These are phyloP conservation scores for Clathrus columnatus DNA, from an alignment of 768 basidiomycete species.

Conservation along the genomic window DNA sequence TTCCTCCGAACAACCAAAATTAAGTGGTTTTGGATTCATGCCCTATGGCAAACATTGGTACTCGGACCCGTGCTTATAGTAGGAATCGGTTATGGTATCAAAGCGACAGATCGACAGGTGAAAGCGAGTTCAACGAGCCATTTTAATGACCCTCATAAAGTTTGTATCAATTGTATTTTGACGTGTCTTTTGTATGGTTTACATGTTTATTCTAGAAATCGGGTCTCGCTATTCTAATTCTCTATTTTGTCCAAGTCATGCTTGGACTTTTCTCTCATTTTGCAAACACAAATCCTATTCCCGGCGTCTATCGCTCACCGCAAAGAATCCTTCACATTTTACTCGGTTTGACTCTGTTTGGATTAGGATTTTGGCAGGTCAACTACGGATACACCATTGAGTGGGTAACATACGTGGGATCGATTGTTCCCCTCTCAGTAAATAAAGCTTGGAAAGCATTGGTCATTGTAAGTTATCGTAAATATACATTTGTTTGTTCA, in stretches of 20 bases:
- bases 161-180: constrained; percentile 11
- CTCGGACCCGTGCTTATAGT: constrained; percentile 46
- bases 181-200: neutral
- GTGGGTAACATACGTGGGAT: constrained; percentile 26
- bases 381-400: constrained; percentile 25
- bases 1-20: constrained; percentile 43
- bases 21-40: constrained; percentile 43
- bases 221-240: constrained; percentile 42
- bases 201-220: constrained; percentile 31
- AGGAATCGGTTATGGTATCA: constrained; percentile 39
- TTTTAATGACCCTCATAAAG: constrained; percentile 33
- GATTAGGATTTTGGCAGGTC: constrained; percentile 36
- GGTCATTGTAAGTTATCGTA: constrained; percentile 31
- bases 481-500: neutral
- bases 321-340: constrained; percentile 35
- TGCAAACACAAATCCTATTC: constrained; percentile 33
- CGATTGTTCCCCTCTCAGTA: constrained; percentile 26
- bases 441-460: constrained; percentile 35
- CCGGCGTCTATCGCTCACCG: constrained; percentile 34
- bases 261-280: constrained; percentile 46
- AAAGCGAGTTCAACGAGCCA: constrained; percentile 6
- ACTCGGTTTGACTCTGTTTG: constrained; percentile 47
- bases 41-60: constrained; percentile 39
- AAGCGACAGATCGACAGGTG: constrained; percentile 14
- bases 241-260: constrained; percentile 43